phyloP scores from a whole-genome alignment of 495 filamentous ascomycete species.

The Baudoinia panamericana region DNA sequence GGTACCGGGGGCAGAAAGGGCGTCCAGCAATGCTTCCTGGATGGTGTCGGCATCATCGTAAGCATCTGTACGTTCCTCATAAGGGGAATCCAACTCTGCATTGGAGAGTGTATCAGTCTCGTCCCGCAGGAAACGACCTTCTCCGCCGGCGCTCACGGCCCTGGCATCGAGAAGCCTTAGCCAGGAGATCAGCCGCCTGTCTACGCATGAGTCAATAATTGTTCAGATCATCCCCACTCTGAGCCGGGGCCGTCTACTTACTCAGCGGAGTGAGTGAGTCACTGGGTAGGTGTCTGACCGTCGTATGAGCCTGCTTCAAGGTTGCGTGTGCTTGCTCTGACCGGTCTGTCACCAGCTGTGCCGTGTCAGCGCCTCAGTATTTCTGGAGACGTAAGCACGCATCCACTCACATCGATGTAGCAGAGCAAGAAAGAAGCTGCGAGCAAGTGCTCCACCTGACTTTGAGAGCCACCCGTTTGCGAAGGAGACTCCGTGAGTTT shows the following conservation, averaged over 20 bases:
- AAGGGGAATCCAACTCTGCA: constrained; percentile 5
- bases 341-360: no score
- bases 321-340: no score
- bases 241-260: no score
- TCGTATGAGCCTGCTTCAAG: no score
- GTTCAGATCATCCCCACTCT: no score
- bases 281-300: no score
- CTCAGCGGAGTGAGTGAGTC: no score
- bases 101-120: constrained; percentile 24
- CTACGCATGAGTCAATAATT: no score
- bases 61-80: neutral
- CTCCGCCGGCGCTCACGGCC: constrained; percentile 30
- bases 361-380: no score
- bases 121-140: constrained; percentile 30
- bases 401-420: constrained; percentile 23
- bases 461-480: neutral
- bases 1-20: constrained; percentile 26
- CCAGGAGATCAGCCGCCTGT: constrained; percentile 30
- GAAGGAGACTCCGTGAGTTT: neutral
- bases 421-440: constrained; percentile 29
- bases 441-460: constrained; percentile 12
- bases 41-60: constrained; percentile 19
- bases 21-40: constrained; percentile 27
- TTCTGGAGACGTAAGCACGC: constrained; percentile 16
- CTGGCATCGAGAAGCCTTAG: constrained; percentile 29